These are phyloP conservation scores for Hypomyces perniciosus DNA, from an alignment of 2,329 filamentous ascomycete genomes.

Conservation along the genomic window DNA sequence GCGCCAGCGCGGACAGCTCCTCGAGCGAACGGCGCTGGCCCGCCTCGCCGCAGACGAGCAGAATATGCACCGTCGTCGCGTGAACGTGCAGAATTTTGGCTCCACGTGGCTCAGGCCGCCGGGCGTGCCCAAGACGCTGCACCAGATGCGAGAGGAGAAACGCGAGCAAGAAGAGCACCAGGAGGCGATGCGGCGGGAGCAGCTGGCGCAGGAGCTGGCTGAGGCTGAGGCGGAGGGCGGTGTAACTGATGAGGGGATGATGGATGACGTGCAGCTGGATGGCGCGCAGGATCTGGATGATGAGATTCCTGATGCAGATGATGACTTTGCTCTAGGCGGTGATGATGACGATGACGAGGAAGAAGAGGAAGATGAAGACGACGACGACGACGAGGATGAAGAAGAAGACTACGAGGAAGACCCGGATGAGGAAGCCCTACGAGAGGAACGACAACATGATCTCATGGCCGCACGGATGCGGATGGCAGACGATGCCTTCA, in stretches of 20 bases:
- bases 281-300: constrained; percentile 60
- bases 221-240: constrained; percentile 47
- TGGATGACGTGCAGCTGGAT: constrained; percentile 52
- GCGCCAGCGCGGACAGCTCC: constrained; percentile 38
- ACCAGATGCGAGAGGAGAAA: constrained; percentile 84
- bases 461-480: constrained; percentile 47
- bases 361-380: constrained; percentile 34
- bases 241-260: constrained; percentile 39
- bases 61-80: constrained; percentile 67
- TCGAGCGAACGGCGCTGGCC: constrained; percentile 58
- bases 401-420: constrained; percentile 37
- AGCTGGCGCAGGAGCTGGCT: constrained; percentile 66
- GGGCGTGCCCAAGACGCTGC: constrained; percentile 80
- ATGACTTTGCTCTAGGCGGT: constrained; percentile 45
- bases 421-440: constrained; percentile 33
- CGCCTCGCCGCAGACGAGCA: constrained; percentile 71
- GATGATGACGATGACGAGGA: constrained; percentile 38
- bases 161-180: constrained; percentile 83
- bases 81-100: constrained; percentile 81
- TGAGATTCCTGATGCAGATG: constrained; percentile 64
- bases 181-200: constrained; percentile 64
- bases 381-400: constrained; percentile 35
- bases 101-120: constrained; percentile 86
- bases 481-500: constrained; percentile 56
- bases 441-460: constrained; percentile 41